A percentile compares a stretch with the other conserved stretches of the same genome.
phyloP scores from a whole-genome alignment of 1,284 basidiomycete species.

The Boletus sp. region DNA sequence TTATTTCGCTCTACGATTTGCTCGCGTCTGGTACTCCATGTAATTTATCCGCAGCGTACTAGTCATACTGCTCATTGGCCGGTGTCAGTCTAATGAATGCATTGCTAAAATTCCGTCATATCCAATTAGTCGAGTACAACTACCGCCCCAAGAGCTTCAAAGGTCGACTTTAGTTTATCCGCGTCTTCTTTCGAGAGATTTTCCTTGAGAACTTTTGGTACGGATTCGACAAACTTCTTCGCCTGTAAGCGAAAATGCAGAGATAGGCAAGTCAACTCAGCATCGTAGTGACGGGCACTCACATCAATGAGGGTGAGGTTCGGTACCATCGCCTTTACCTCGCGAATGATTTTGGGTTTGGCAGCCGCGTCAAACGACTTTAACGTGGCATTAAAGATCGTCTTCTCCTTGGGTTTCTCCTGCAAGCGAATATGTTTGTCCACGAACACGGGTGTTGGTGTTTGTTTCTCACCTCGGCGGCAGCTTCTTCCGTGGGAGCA shows the following conservation, averaged over 20 bases:
- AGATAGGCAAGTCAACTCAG: constrained; percentile 8
- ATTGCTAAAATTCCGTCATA: constrained; percentile 12
- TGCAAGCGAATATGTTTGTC: constrained; percentile 28
- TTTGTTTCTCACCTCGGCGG: constrained; percentile 50
- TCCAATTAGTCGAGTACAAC: constrained; percentile 70
- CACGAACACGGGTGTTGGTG: background rate
- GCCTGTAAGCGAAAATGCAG: constrained; percentile 53
- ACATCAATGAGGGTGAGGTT: constrained; percentile 96
- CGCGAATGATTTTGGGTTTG: constrained; percentile 97
- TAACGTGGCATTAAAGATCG: constrained; percentile 92
- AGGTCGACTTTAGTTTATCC: constrained; percentile 90
- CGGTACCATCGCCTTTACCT: constrained; percentile 94
- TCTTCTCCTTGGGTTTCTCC: constrained; percentile 99
- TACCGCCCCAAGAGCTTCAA: constrained; percentile 87
- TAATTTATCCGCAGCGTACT: constrained; percentile 27
- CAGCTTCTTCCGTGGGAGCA: constrained; percentile 55
- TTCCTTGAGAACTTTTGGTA: constrained; percentile 94
- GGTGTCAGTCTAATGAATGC: constrained; percentile 18
- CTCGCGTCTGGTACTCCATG: constrained; percentile 18
- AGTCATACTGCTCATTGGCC: constrained; percentile 13
- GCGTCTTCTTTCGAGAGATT: constrained; percentile 96
- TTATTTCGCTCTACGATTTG: constrained; percentile 3
- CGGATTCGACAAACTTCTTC: constrained; percentile 98
- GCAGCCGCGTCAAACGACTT: constrained; percentile 86
- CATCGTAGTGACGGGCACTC: constrained; percentile 34